These are phyloP conservation scores for Stagonosporopsis chrysanthemi DNA, from an alignment of 2,329 filamentous ascomycete genomes.

Conservation along the genomic window DNA sequence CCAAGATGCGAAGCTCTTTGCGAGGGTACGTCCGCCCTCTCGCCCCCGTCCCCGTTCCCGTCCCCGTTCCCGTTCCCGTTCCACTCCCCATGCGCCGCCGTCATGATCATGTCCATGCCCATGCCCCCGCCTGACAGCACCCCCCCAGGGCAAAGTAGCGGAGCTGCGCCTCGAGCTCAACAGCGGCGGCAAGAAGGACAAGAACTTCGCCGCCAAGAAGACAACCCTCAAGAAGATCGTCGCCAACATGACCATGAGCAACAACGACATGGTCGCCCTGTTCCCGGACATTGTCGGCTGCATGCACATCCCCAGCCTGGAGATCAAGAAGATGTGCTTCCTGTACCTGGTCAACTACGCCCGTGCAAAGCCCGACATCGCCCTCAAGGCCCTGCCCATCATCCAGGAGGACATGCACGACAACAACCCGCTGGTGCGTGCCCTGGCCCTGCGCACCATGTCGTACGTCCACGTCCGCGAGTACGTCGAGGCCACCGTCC, in stretches of 20 bases:
- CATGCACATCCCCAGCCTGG: conserved; percentile 92
- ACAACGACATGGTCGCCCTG: conserved; percentile 98
- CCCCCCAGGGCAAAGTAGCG: conserved; percentile 93
- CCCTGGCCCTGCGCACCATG: conserved; percentile 90
- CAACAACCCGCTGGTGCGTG: conserved; percentile 87
- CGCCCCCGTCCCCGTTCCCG: too few species aligned
- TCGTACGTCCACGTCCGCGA: conserved; percentile 97
- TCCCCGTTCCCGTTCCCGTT: neutral
- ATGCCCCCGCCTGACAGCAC: conserved; percentile 55
- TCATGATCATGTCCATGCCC: conserved; percentile 51
- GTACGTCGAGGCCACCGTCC: conserved; percentile 90
- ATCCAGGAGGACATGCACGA: conserved; percentile 94
- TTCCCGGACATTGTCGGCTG: conserved; percentile 95
- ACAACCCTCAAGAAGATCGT: conserved; percentile 99
- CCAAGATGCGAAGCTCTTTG: conserved; percentile 99
- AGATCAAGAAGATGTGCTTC: conserved; percentile 99
- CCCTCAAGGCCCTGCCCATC: conserved; percentile 89
- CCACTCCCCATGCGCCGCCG: conserved; percentile 2
- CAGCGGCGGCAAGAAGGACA: conserved; percentile 95
- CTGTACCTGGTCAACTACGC: conserved; percentile 97
- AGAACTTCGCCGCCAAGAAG: conserved; percentile 94
- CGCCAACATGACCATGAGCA: conserved; percentile 99
- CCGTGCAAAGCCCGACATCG: conserved; percentile 90
- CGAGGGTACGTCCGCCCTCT: conserved; percentile 73
- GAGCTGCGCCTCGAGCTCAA: conserved; percentile 95